Conservation (phyloP, 257 asterid species). For the Hygrophila difformis region DNA sequence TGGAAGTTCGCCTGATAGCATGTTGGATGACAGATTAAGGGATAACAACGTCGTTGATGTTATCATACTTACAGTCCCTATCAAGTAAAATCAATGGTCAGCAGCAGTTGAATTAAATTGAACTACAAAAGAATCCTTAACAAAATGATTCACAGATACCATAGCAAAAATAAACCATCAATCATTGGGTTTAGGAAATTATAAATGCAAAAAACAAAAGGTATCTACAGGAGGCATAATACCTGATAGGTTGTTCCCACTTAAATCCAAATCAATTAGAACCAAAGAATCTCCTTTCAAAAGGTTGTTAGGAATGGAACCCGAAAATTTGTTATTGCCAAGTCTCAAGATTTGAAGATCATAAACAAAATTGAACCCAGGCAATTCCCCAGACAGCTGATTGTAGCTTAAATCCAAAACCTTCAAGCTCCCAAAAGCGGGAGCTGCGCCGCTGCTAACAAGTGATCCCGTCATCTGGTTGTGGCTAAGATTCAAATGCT, state of each 20-base stretch:
- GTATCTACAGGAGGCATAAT: constrained; percentile 5
- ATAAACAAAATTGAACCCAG: constrained; percentile 77
- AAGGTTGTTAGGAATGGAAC: constrained; percentile 69
- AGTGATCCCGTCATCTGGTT: constrained; percentile 70
- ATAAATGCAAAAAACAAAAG: neutral
- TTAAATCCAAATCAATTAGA: constrained; percentile 72
- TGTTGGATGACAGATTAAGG: constrained; percentile 78
- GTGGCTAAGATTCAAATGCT: constrained; percentile 70
- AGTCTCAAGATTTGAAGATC: constrained; percentile 82
- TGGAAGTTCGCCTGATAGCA: constrained; percentile 86
- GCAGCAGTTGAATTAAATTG: neutral
- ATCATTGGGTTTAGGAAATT: neutral
- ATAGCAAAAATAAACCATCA: no score
- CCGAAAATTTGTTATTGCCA: constrained; percentile 67
- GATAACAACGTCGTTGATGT: constrained; percentile 65
- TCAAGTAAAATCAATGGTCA: constrained; percentile 10
- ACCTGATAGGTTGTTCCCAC: constrained; percentile 90
- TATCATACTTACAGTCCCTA: constrained; percentile 78
- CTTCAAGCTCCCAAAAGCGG: constrained; percentile 60
- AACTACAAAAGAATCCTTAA: no score
- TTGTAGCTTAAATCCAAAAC: constrained; percentile 90
- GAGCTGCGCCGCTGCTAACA: constrained; percentile 51
- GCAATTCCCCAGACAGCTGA: constrained; percentile 81
- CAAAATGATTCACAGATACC: no score
- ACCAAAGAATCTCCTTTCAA: constrained; percentile 79